Conservation (phyloP, 1,139 yeast genomes). For the Zygosaccharomyces sapae region DNA sequence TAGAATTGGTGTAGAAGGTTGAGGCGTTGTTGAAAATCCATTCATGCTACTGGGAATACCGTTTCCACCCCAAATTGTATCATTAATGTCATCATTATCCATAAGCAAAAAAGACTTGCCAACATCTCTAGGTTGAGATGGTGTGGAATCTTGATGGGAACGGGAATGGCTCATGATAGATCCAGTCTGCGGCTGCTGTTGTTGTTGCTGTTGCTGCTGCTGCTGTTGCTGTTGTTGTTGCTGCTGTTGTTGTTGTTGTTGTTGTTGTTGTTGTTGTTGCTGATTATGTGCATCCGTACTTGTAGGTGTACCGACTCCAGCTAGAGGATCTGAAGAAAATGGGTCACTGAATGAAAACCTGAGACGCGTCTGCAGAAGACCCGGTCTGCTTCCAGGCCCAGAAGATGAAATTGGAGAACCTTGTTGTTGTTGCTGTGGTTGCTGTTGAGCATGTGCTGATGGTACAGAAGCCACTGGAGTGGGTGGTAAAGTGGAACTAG, state of each 20-base stretch:
- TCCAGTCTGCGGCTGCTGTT: slow-evolving; percentile 14
- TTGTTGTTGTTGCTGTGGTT: slow-evolving; percentile 20
- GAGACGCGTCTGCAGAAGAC: slow-evolving; percentile 55
- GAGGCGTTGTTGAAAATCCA: slow-evolving; percentile 30
- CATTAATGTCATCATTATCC: slow-evolving; percentile 46
- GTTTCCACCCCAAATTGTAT: slow-evolving; percentile 51
- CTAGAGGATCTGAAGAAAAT: slow-evolving; percentile 39
- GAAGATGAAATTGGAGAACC: slow-evolving; percentile 27
- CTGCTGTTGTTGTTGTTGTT: slow-evolving; percentile 12
- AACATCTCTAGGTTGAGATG: slow-evolving; percentile 39
- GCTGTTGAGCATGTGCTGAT: slow-evolving; percentile 9
- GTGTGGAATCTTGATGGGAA: slow-evolving; percentile 25
- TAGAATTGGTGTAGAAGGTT: slow-evolving; percentile 35
- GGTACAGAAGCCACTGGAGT: slow-evolving; percentile 14
- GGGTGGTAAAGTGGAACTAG: slow-evolving; percentile 17
- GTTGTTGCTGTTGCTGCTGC: slow-evolving; percentile 14
- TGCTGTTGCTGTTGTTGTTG: slow-evolving; percentile 14
- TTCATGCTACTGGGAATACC: slow-evolving; percentile 35
- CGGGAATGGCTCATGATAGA: slow-evolving; percentile 30
- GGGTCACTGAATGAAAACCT: slow-evolving; percentile 69
- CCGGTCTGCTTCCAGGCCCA: slow-evolving; percentile 47
- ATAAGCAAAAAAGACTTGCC: slow-evolving; percentile 54
- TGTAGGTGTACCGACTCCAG: not conserved
- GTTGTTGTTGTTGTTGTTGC: slow-evolving; percentile 14
- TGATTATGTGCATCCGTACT: not conserved